These are phyloP conservation scores for Leccinum boreale DNA, from an alignment of 768 basidiomycete species.

Conservation along the genomic window DNA sequence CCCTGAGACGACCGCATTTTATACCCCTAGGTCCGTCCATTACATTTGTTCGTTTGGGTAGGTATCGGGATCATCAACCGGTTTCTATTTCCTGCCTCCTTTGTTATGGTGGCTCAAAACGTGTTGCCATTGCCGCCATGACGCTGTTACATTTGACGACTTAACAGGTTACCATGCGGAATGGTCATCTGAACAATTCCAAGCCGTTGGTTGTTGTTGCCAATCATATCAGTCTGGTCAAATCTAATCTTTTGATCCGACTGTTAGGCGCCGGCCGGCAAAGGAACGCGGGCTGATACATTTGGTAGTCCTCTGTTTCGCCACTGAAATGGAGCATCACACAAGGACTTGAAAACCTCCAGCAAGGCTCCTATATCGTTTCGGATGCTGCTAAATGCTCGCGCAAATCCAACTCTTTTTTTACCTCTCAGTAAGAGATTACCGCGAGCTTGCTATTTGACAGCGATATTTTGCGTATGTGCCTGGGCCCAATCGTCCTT, in stretches of 20 bases:
- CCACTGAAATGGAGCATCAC: constrained; percentile 19
- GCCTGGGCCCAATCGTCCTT: neutral
- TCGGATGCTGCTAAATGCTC: constrained; percentile 8
- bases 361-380: constrained; percentile 19
- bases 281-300: neutral
- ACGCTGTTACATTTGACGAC: neutral
- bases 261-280: neutral
- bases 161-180: neutral
- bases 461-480: constrained; percentile 18
- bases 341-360: neutral
- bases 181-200: neutral
- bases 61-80: no score
- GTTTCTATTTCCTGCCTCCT: neutral
- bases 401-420: neutral
- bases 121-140: neutral
- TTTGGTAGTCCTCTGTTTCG: constrained; percentile 27
- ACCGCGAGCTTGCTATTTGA: constrained; percentile 1
- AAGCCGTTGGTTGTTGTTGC: neutral
- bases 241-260: neutral
- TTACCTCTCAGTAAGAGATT: neutral
- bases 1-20: neutral
- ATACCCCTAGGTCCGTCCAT: neutral
- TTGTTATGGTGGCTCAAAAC: constrained; percentile 2
- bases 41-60: neutral
- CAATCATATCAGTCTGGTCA: neutral